Evolutionary conservation across 73 alveolate species (phyloP).

Genomic region (Breviolum minutum): DNA sequence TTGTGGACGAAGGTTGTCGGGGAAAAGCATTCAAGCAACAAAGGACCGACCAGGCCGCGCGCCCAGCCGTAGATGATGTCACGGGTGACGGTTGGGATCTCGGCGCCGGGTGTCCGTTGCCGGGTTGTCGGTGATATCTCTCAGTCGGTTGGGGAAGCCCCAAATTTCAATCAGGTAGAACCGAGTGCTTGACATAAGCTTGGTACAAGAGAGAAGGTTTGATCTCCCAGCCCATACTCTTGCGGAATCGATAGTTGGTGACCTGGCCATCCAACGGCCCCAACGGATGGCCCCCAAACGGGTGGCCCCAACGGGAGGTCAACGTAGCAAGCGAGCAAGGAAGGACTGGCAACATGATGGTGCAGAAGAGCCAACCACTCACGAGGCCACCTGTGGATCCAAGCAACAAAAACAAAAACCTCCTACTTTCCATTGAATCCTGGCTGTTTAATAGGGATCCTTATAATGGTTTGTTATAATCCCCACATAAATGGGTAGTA

Average conservation of each 20-base stretch:
- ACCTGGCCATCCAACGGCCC: background rate
- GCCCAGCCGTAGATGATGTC: slow-evolving; percentile 95
- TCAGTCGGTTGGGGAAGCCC: background rate
- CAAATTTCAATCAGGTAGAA: background rate
- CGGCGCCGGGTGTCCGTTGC: background rate
- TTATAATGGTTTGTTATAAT: no score
- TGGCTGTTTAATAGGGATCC: no score
- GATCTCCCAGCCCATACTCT: slow-evolving; percentile 94
- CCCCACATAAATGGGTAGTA: no score
- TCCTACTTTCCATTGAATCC: background rate
- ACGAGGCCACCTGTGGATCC: slow-evolving; percentile 5
- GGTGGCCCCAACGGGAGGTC: background rate
- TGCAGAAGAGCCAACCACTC: slow-evolving; percentile 65
- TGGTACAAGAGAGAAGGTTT: slow-evolving; percentile 64
- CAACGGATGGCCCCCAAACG: background rate
- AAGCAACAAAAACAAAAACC: background rate
- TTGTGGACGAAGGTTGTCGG: slow-evolving; percentile 49
- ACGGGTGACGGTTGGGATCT: slow-evolving; percentile 86
- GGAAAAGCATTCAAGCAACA: slow-evolving; percentile 7
- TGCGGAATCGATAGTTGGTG: slow-evolving; percentile 89
- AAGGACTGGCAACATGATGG: slow-evolving; percentile 66
- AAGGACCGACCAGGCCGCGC: slow-evolving; percentile 33
- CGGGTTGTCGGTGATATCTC: background rate
- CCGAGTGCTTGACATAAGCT: background rate
- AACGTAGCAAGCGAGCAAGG: no score